Evolutionary conservation across 495 filamentous ascomycete species (phyloP).

Genomic region (Lasiosphaeriaceae sp.): DNA sequence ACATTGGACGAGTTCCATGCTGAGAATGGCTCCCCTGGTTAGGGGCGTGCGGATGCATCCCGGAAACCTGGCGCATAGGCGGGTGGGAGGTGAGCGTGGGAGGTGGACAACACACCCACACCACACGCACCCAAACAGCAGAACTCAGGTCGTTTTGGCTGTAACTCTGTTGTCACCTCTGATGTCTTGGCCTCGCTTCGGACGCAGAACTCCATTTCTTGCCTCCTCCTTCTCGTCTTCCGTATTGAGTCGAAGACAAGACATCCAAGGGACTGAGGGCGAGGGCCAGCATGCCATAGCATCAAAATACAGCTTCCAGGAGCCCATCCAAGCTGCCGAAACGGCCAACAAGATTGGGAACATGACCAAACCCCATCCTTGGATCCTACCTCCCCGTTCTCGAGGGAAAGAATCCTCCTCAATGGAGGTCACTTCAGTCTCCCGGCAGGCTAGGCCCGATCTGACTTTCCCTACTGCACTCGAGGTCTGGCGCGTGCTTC

Average conservation of each 20-base stretch:
- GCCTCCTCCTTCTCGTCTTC: neutral
- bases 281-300: no score
- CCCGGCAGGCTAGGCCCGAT: slow-evolving; percentile 18
- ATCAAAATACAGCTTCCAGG: no score
- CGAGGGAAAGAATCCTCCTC: neutral
- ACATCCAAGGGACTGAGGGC: no score
- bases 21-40: slow-evolving; percentile 11
- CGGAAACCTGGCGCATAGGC: slow-evolving; percentile 21
- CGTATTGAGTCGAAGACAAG: neutral
- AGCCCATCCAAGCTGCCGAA: no score
- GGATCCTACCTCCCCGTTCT: no score
- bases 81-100: neutral
- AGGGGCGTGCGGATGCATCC: slow-evolving; percentile 24
- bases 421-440: slow-evolving; percentile 1
- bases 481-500: slow-evolving; percentile 5
- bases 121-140: no score
- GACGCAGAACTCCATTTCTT: no score
- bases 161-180: neutral
- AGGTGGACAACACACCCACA: no score
- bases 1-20: slow-evolving; percentile 9
- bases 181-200: neutral
- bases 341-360: no score
- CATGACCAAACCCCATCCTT: no score
- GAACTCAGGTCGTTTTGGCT: neutral
- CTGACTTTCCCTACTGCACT: slow-evolving; percentile 14